Percentiles rank a stretch among this genome's conserved stretches.
These are phyloP conservation scores for Fusarium brevicatenulatum DNA, from an alignment of 2,329 filamentous ascomycete genomes.

Conservation along the genomic window DNA sequence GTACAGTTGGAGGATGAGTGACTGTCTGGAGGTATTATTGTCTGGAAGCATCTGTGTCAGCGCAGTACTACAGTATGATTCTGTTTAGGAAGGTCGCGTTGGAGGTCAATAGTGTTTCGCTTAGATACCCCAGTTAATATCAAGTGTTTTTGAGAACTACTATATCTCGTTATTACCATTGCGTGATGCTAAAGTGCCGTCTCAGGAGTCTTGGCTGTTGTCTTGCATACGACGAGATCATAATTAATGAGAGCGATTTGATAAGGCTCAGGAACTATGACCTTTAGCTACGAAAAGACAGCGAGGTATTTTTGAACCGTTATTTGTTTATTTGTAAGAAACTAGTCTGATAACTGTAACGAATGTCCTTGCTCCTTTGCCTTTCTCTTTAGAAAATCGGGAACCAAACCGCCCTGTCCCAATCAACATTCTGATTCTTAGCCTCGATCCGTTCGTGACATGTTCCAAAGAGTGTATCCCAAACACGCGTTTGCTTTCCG, in stretches of 20 bases:
- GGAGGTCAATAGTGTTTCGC: accelerated
- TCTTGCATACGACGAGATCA: background rate
- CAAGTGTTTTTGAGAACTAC: background rate
- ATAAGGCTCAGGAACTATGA: background rate
- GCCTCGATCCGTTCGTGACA: constrained; percentile 22
- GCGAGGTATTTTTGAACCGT: accelerated
- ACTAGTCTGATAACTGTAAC: background rate
- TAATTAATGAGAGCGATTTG: background rate
- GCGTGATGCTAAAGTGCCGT: background rate
- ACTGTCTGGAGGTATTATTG: background rate
- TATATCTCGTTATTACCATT: accelerated
- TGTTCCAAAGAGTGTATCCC: constrained; percentile 25
- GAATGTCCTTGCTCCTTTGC: accelerated
- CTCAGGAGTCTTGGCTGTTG: background rate
- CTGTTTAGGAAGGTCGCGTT: background rate
- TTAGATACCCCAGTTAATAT: background rate
- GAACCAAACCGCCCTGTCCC: background rate
- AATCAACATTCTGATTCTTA: constrained; percentile 9
- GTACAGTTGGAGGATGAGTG: background rate
- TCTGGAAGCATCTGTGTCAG: too few species aligned
- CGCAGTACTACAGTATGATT: background rate
- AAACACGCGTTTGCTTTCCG: constrained; percentile 24
- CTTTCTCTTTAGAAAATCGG: background rate
- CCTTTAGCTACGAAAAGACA: too few species aligned
- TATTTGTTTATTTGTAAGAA: background rate